A percentile compares a stretch with the other conserved stretches of the same genome.
Conservation (phyloP, 108 stramenopile species). For the Cylindrotheca fusiformis region DNA sequence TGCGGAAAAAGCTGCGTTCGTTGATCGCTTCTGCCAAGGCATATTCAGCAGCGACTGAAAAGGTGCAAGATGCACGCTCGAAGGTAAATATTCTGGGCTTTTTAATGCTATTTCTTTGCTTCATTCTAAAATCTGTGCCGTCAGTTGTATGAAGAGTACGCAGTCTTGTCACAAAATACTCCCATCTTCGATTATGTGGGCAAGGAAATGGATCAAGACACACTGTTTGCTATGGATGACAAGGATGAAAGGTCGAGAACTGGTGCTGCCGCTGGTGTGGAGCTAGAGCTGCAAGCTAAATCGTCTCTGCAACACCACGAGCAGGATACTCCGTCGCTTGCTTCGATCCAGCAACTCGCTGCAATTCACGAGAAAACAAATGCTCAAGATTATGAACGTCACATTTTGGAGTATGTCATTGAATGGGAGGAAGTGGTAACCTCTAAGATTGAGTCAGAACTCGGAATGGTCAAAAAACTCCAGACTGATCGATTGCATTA, state of each 20-base stretch:
- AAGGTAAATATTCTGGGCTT: background rate
- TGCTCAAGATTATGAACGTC: constrained; percentile 11
- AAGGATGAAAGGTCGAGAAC: background rate
- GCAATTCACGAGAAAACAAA: constrained; percentile 13
- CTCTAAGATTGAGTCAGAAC: constrained; percentile 12
- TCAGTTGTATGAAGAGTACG: background rate
- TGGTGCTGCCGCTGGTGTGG: background rate
- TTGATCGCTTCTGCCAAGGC: background rate
- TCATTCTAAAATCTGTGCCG: background rate
- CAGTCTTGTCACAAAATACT: constrained; percentile 15
- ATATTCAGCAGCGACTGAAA: background rate
- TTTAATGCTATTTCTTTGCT: background rate
- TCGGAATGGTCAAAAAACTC: constrained; percentile 12
- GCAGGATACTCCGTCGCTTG: background rate
- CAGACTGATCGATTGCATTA: constrained; percentile 24
- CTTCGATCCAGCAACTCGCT: constrained; percentile 8
- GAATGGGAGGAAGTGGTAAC: constrained; percentile 32
- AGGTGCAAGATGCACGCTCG: background rate
- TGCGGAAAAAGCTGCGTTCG: constrained; percentile 11
- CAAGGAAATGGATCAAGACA: constrained; percentile 12
- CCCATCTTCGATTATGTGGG: constrained; percentile 26
- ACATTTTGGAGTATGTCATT: constrained; percentile 15
- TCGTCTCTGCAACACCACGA: background rate
- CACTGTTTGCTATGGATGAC: constrained; percentile 1
- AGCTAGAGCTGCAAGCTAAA: background rate